Evolutionary conservation across 129 eudicot genomes (phyloP), one percentile per base, ranked within the genome.

Genomic region (Tagetes erecta): DNA sequence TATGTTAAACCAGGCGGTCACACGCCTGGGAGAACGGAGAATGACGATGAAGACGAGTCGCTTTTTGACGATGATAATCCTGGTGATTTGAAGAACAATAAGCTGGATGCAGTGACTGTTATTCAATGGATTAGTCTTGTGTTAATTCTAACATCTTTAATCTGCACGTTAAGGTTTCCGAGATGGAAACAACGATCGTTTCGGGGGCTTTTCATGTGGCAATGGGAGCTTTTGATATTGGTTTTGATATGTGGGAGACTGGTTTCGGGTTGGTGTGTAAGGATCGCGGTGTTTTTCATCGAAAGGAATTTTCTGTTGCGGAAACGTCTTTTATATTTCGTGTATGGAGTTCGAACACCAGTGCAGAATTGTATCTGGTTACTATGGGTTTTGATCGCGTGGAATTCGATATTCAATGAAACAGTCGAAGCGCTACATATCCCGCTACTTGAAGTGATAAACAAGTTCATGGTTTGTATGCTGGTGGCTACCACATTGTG

Each of bases 31-130:
- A 27, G 78, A 30, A 56, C 64, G 5, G 83, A 79, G 3, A 78
- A 83, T 6, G 96, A 89, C 1, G 90, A 88, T 0, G 96, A 89
- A 13, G 96, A 89, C 1, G 92, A 89, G 7, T 81, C 86, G 2
- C 60, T 87, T 13, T 82, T 87, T 34, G 92, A 80, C 27, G 92
- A 85, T 20, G 94, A 87, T 68, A 64, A 86, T 49, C 96, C 92
- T 0, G 89, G 81, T n/a, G 90, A 89, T 33, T 79, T 80, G 7
- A 87, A 75, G 69, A 76, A 51, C 47, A 67, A 14, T 0, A 89
- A 83, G 45, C 62, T 84, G 37, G 86, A 89, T 63, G 84, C 83
- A 2, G 45, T 76, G 14, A 84, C 92, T 0, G 30, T 87, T 31
- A 40, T 70, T 7, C 86, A 89, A 68, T 85, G 91, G 91, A 63